These are phyloP conservation scores for Fusarium redolens DNA, from an alignment of 2,329 filamentous ascomycete genomes.

Conservation along the genomic window DNA sequence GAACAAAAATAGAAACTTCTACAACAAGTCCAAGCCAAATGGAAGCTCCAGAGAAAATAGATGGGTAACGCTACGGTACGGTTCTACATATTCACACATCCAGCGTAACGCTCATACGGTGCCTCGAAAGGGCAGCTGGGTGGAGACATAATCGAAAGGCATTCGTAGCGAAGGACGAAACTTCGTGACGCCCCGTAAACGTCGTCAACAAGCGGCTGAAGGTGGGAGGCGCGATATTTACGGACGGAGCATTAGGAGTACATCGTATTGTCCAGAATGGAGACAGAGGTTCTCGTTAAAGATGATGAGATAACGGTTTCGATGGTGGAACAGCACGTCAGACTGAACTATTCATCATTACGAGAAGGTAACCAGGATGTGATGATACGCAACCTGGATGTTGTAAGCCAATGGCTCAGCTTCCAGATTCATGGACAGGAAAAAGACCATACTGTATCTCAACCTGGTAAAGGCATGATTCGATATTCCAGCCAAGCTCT, in stretches of 20 bases:
- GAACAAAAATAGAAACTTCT: slow-evolving; percentile 41
- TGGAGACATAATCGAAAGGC: slow-evolving; percentile 27
- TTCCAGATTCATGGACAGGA: neutral
- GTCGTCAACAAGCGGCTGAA: slow-evolving; percentile 18
- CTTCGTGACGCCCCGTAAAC: slow-evolving; percentile 19
- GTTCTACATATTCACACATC: neutral
- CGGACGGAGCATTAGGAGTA: slow-evolving; percentile 1
- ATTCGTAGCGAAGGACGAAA: slow-evolving; percentile 17
- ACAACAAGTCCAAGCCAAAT: slow-evolving; percentile 23
- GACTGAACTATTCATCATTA: neutral
- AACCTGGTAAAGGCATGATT: neutral
- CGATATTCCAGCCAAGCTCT: neutral
- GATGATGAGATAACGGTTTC: slow-evolving; percentile 19
- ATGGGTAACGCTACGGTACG: slow-evolving; percentile 31
- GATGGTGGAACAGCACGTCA: slow-evolving; percentile 22
- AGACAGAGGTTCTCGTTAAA: neutral
- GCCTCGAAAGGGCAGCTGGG: slow-evolving; percentile 25
- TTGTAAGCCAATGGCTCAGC: neutral
- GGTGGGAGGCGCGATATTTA: neutral
- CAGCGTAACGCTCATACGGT: slow-evolving; percentile 26
- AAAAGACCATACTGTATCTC: neutral
- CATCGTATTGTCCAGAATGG: neutral
- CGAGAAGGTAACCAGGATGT: neutral
- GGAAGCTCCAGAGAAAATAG: slow-evolving; percentile 20
- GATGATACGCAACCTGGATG: neutral